Conservation (phyloP, 2,329 filamentous ascomycete genomes). For the Epichloe baconii region DNA sequence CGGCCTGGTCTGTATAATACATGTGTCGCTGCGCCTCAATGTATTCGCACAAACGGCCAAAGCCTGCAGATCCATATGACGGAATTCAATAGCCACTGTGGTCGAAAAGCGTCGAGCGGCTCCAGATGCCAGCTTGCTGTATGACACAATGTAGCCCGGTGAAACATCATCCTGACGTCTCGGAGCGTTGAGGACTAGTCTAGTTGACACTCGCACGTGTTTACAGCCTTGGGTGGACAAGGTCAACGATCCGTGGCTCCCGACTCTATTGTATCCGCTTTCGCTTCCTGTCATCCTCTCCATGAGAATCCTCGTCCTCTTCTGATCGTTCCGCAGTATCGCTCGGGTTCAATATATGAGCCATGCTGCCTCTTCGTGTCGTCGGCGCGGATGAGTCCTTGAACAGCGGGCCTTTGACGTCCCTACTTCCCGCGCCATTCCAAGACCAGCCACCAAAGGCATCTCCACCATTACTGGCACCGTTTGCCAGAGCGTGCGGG, state of each 20-base stretch:
- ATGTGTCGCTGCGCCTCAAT: background rate
- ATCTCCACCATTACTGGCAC: slow-evolving; percentile 24
- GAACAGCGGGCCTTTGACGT: slow-evolving; percentile 35
- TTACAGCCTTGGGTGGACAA: too few species aligned
- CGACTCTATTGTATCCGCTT: slow-evolving; percentile 38
- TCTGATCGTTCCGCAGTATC: slow-evolving; percentile 42
- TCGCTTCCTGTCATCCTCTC: slow-evolving; percentile 47
- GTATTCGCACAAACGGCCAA: too few species aligned
- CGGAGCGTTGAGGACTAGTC: too few species aligned
- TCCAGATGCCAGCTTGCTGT: background rate
- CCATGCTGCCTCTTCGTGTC: slow-evolving; percentile 47
- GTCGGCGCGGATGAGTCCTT: slow-evolving; percentile 44
- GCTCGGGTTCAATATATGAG: slow-evolving; percentile 48
- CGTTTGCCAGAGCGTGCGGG: slow-evolving; percentile 32
- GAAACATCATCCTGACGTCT: too few species aligned
- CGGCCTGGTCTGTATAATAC: background rate
- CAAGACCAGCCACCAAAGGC: slow-evolving; percentile 44
- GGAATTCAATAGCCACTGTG: background rate
- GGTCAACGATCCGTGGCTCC: background rate
- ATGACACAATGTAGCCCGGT: background rate
- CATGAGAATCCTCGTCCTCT: slow-evolving; percentile 41
- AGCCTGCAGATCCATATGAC: background rate
- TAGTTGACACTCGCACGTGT: too few species aligned
- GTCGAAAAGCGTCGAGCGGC: background rate
- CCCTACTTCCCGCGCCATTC: slow-evolving; percentile 34